Percentiles rank a stretch among this genome's conserved stretches.
Evolutionary conservation across 257 asterid genomes (phyloP).

Genomic region (Oldenlandia corymbosa): DNA sequence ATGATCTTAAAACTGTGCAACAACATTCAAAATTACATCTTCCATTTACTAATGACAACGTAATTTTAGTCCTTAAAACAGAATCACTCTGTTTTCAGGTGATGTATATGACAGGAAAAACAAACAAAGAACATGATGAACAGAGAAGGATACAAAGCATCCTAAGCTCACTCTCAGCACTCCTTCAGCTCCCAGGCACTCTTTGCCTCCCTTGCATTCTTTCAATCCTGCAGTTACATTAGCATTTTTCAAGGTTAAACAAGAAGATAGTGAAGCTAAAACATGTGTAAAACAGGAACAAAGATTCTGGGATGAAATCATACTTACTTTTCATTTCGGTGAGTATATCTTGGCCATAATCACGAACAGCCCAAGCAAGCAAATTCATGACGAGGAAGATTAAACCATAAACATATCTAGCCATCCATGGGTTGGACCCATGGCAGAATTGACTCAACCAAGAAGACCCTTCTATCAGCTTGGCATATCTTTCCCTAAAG

Average conservation of each 20-base stretch:
- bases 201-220: constrained; percentile 43
- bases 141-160: constrained; percentile 43
- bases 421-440: constrained; percentile 61
- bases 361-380: constrained; percentile 55
- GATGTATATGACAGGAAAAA: background rate
- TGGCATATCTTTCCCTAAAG: constrained; percentile 25
- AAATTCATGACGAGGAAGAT: constrained; percentile 38
- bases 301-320: constrained; percentile 6
- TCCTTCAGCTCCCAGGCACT: constrained; percentile 52
- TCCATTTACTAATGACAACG: background rate
- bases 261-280: too few relatives aligned
- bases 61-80: background rate
- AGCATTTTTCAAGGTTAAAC: background rate
- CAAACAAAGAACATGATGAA: background rate
- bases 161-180: constrained; percentile 50
- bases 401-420: constrained; percentile 45
- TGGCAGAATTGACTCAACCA: constrained; percentile 43
- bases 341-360: constrained; percentile 33
- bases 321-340: constrained; percentile 38
- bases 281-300: background rate
- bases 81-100: background rate
- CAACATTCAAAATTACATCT: background rate
- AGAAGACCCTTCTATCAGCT: constrained; percentile 34
- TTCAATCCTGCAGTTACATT: constrained; percentile 31
- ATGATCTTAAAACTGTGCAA: background rate